phyloP scores from a whole-genome alignment of 495 filamentous ascomycete species.

The Tuber aestivum region DNA sequence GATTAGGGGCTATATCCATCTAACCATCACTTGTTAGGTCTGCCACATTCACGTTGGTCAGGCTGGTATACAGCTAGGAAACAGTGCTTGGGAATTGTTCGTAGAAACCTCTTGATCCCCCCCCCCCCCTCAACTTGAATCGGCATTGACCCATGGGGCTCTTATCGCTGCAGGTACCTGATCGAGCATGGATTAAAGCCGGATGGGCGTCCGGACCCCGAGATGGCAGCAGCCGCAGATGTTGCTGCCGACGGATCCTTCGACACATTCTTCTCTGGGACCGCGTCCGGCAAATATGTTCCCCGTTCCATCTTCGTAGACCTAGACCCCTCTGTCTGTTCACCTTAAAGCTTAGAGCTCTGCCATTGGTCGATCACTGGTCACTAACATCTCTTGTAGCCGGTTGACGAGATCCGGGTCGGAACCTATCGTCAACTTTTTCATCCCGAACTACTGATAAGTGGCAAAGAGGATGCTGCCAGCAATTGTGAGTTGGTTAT shows the following conservation, averaged over 20 bases:
- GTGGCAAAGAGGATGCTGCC: conserved; percentile 88
- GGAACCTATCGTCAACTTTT: conserved; percentile 79
- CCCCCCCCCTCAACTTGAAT: conserved; percentile 21
- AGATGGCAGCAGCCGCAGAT: conserved; percentile 51
- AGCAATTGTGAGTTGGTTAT: conserved; percentile 59
- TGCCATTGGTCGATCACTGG: not conserved
- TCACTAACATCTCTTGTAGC: conserved; percentile 46
- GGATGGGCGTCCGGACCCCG: conserved; percentile 65
- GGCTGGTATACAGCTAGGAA: conserved; percentile 87
- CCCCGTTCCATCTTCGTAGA: conserved; percentile 86
- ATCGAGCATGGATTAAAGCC: conserved; percentile 80
- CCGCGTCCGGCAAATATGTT: conserved; percentile 79
- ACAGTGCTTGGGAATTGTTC: conserved; percentile 85
- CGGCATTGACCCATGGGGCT: conserved; percentile 16
- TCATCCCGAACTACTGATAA: conserved; percentile 81
- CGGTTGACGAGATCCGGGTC: conserved; percentile 86
- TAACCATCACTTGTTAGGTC: conserved; percentile 51
- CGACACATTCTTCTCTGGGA: conserved; percentile 90
- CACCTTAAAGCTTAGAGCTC: not conserved
- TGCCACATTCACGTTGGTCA: conserved; percentile 89
- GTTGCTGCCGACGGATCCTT: conserved; percentile 62
- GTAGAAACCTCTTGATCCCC: conserved; percentile 50
- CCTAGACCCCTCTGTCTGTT: conserved; percentile 70
- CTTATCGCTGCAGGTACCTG: conserved; percentile 58
- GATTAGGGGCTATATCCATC: conserved; percentile 16